Conservation (phyloP, 352 stramenopile genomes). For the Pythium pyrilobum region DNA sequence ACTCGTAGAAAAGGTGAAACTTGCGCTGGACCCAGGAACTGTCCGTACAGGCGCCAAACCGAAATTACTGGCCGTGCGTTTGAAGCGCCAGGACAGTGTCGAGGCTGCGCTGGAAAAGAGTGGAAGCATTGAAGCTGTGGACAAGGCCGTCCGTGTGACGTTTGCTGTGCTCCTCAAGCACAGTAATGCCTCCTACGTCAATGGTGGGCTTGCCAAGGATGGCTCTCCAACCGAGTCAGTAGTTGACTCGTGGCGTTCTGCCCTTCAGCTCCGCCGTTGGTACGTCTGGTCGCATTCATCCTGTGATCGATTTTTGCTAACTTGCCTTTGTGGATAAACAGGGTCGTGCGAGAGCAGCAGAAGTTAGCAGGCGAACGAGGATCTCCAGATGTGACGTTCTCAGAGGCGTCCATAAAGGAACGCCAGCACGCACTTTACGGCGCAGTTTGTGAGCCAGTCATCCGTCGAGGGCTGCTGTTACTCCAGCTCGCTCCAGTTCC, state of each 20-base stretch:
- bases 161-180: slow-evolving; percentile 84
- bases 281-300: slow-evolving; percentile 14
- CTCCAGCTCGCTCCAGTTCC: slow-evolving; percentile 49
- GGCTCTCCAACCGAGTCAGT: slow-evolving; percentile 57
- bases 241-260: slow-evolving; percentile 67
- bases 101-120: slow-evolving; percentile 83
- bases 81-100: slow-evolving; percentile 82
- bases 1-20: slow-evolving; percentile 73
- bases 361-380: slow-evolving; percentile 49
- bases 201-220: slow-evolving; percentile 51
- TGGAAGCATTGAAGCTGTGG: slow-evolving; percentile 72
- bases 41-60: slow-evolving; percentile 30
- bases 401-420: slow-evolving; percentile 35
- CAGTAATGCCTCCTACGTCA: slow-evolving; percentile 69
- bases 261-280: slow-evolving; percentile 78
- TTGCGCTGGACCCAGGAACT: slow-evolving; percentile 51
- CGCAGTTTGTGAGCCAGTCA: slow-evolving; percentile 73
- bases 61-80: slow-evolving; percentile 48
- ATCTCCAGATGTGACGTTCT: background rate
- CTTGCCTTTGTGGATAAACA: slow-evolving; percentile 10
- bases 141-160: slow-evolving; percentile 69
- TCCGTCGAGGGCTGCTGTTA: slow-evolving; percentile 61
- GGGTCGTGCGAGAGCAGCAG: slow-evolving; percentile 86
- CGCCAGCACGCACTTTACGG: slow-evolving; percentile 72
- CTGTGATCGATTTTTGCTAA: background rate